Conservation (phyloP, 2,329 filamentous ascomycete species). For the Truncatella angustata region DNA sequence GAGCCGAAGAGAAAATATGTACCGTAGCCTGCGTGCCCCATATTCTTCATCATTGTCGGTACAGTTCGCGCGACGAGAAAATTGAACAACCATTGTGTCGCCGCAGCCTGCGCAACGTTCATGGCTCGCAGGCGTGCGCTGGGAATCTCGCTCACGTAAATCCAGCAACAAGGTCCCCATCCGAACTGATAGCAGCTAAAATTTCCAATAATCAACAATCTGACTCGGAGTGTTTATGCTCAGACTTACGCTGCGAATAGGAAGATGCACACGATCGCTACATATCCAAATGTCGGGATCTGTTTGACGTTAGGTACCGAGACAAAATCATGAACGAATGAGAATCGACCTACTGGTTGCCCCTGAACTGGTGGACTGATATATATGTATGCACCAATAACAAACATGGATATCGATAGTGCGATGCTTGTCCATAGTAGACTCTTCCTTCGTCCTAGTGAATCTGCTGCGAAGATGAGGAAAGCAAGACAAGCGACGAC, state of each 20-base stretch:
- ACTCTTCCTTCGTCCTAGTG: slow-evolving; percentile 60
- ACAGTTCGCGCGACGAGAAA: slow-evolving; percentile 68
- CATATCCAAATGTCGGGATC: slow-evolving; percentile 65
- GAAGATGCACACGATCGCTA: slow-evolving; percentile 70
- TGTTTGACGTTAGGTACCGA: slow-evolving; percentile 10
- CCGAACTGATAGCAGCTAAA: slow-evolving; percentile 61
- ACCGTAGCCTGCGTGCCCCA: slow-evolving; percentile 44
- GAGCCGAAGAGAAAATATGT: slow-evolving; percentile 69
- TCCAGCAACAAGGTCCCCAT: slow-evolving; percentile 73
- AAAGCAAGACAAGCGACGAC: slow-evolving; percentile 62
- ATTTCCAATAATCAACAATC: slow-evolving; percentile 19
- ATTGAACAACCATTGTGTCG: slow-evolving; percentile 73
- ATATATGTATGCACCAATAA: slow-evolving; percentile 70
- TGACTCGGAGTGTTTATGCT: no score
- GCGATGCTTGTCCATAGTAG: slow-evolving; percentile 64
- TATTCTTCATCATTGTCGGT: slow-evolving; percentile 63
- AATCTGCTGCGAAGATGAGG: slow-evolving; percentile 66
- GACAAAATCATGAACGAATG: not conserved
- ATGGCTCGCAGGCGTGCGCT: slow-evolving; percentile 63
- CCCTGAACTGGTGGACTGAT: slow-evolving; percentile 56
- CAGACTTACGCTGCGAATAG: slow-evolving; percentile 58
- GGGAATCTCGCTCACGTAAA: slow-evolving; percentile 65
- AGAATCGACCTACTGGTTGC: slow-evolving; percentile 35
- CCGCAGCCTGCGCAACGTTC: slow-evolving; percentile 67
- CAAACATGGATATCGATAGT: slow-evolving; percentile 63